Evolutionary conservation across 768 basidiomycete species (phyloP).

Genomic region (Rhodocollybia butyracea): DNA sequence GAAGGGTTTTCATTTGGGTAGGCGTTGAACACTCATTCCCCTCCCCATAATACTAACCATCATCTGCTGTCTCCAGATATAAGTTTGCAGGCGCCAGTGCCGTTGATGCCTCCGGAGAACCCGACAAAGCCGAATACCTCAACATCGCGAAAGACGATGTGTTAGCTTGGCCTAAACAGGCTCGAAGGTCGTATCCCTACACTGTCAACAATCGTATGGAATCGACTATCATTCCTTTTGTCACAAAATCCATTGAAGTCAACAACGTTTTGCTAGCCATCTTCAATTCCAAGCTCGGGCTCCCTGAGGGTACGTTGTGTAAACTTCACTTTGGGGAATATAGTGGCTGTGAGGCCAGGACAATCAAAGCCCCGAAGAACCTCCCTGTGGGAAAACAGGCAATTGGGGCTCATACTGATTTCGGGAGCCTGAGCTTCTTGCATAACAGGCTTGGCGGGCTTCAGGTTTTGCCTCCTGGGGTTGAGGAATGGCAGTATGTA

Average conservation of each 20-base stretch:
- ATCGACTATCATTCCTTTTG: too few species aligned
- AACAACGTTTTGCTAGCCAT: slow-evolving; percentile 34
- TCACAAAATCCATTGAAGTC: slow-evolving; percentile 32
- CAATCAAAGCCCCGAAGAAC: slow-evolving; percentile 34
- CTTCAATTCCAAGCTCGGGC: slow-evolving; percentile 37
- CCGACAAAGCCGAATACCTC: slow-evolving; percentile 31
- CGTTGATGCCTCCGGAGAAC: slow-evolving; percentile 38
- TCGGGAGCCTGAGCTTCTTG: slow-evolving; percentile 30
- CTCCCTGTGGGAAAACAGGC: slow-evolving; percentile 20
- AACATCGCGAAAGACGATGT: slow-evolving; percentile 43
- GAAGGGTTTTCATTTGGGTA: too few species aligned
- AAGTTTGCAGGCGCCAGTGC: slow-evolving; percentile 41
- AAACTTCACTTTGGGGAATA: slow-evolving; percentile 29
- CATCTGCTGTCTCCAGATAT: too few species aligned
- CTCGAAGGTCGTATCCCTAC: slow-evolving; percentile 38
- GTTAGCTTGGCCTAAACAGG: slow-evolving; percentile 34
- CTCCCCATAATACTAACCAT: too few species aligned
- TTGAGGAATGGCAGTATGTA: slow-evolving; percentile 35
- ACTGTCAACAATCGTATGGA: slow-evolving; percentile 15
- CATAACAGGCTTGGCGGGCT: slow-evolving; percentile 40
- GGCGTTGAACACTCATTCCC: too few species aligned
- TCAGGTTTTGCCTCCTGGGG: slow-evolving; percentile 36
- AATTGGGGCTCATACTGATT: slow-evolving; percentile 37
- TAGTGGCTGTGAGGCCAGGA: slow-evolving; percentile 39
- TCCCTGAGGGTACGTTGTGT: slow-evolving; percentile 35